Percentiles rank a stretch among this genome's conserved stretches.
Conservation (phyloP, 768 basidiomycete genomes). For the Pholiota molesta region DNA sequence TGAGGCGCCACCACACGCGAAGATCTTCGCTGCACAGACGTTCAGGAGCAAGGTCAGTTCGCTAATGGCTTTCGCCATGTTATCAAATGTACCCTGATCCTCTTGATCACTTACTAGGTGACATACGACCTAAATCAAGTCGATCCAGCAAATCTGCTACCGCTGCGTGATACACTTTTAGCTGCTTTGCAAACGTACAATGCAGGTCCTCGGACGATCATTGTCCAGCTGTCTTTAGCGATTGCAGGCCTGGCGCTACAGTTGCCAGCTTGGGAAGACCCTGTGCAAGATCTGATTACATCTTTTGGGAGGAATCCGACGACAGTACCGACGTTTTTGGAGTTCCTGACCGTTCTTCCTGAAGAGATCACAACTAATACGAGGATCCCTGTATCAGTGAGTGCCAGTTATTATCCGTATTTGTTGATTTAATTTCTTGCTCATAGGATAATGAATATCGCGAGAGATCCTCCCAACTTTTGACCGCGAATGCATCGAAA, state of each 20-base stretch:
- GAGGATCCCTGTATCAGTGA: constrained; percentile 85
- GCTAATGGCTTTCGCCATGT: constrained; percentile 5
- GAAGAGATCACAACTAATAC: constrained; percentile 87
- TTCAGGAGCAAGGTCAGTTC: constrained; percentile 86
- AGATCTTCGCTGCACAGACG: constrained; percentile 95
- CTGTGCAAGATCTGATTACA: constrained; percentile 81
- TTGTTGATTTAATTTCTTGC: constrained; percentile 8
- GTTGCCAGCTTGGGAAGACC: constrained; percentile 81
- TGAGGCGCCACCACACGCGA: constrained; percentile 77
- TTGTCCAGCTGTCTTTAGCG: constrained; percentile 89
- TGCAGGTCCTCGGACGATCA: constrained; percentile 78
- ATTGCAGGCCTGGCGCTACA: constrained; percentile 91
- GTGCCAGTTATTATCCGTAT: constrained; percentile 32
- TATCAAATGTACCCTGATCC: constrained; percentile 27
- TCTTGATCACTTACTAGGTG: constrained; percentile 60
- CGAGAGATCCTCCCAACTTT: constrained; percentile 59
- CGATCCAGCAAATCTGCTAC: constrained; percentile 65
- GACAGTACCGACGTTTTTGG: constrained; percentile 82
- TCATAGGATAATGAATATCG: constrained; percentile 75
- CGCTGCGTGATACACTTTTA: constrained; percentile 88
- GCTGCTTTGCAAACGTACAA: constrained; percentile 73
- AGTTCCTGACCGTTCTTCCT: constrained; percentile 89
- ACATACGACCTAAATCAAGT: constrained; percentile 95
- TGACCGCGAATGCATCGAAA: constrained; percentile 68
- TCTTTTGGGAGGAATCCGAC: constrained; percentile 82